Evolutionary conservation across 805 yeast genomes (phyloP), one percentile per base, ranked within the genome.

Genomic region (Candida montana): DNA sequence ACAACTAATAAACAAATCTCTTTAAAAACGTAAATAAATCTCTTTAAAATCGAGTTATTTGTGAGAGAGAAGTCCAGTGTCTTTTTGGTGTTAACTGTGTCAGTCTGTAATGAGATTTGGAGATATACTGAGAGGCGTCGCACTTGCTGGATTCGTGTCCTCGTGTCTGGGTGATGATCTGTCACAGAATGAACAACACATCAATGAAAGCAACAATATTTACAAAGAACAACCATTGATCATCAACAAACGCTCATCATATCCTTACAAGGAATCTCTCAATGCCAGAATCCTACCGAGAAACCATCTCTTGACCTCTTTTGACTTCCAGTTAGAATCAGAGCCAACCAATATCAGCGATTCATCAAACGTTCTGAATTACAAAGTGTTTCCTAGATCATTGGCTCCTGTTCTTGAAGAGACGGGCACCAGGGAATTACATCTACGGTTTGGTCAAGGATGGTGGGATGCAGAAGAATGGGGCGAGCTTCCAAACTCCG

Each of bases 401-500:
- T 64, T 93, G 8, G 91, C 88, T 4, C 93, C 95, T 23, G 71
- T 91, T 2, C 57, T 93, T 12, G 77, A 75, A 32, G 62, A 72
- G 11, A 75, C 95, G 2, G 69, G 74, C 44, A 74, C 95, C 0
- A 70, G 84, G 41, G 90, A 86, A 53, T 67, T 93, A 34, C 95
- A 87, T 59, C 64, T 93, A 45, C 67, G 97, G 41, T 93, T 93
- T 57, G 76, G 95, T 2, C 95, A 87, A 61, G 99, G 99, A 0
- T 84, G 89, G 80, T 93, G 96, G 91, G 96, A 93, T 56, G 67
- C 90, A 1, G 86, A 83, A 45, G 67, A 72, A 7, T 93, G 96
- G 95, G 98, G 98, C 0, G 65, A 69, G 35, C 68, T 87, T 31
- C 96, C 97, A 0, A 63, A 66, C 35, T 65, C 77, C 49, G 99